Conservation (phyloP, 202 grass and related monocot species). For the Carex sylvatica region DNA sequence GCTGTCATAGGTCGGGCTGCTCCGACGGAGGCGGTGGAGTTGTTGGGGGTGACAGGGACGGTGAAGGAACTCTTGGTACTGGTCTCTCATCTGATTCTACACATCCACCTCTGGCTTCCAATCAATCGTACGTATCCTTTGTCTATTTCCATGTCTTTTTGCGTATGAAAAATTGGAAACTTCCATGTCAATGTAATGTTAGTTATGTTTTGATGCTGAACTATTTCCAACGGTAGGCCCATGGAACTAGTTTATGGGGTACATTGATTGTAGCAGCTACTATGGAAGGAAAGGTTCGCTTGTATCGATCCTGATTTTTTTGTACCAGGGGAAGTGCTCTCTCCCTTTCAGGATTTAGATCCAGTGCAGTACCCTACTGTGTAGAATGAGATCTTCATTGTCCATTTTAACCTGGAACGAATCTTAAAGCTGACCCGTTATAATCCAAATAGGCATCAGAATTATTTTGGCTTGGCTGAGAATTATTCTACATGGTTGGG, state of each 20-base stretch:
- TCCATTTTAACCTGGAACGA: no score
- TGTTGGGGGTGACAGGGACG: no score
- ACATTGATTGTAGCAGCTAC: not conserved
- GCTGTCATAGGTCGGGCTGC: no score
- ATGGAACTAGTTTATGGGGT: not conserved
- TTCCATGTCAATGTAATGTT: not conserved
- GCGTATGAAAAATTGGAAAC: not conserved
- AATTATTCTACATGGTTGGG: no score
- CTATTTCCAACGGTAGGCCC: no score
- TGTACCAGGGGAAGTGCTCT: not conserved
- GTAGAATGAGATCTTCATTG: no score
- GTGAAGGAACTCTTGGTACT: no score
- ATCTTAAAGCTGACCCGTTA: no score
- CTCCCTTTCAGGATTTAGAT: not conserved
- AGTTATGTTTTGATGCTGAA: not conserved
- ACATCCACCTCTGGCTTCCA: not conserved
- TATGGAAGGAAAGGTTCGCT: not conserved
- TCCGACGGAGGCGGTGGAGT: not conserved
- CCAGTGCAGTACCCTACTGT: no score
- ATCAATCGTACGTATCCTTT: conserved; percentile 34
- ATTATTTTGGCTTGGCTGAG: no score
- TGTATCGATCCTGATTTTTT: not conserved
- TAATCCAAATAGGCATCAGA: no score
- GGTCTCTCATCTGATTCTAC: not conserved
- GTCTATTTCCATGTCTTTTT: not conserved